These are phyloP conservation scores for Boehmeria nivea DNA, from an alignment of 306 rosid species.

Conservation along the genomic window DNA sequence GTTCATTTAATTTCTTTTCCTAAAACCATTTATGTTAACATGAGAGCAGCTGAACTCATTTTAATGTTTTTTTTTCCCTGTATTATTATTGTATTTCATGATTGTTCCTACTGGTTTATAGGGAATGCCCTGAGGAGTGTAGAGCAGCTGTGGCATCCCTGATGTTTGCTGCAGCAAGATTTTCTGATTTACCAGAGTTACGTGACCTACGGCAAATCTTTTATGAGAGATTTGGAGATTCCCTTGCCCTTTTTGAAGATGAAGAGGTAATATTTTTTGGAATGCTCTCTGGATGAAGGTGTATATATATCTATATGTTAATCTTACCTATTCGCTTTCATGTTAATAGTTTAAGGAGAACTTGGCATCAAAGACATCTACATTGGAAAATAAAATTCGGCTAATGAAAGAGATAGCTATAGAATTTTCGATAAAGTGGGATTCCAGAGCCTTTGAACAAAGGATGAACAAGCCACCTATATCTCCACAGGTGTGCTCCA, in stretches of 20 bases:
- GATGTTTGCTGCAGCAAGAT: conserved; percentile 85
- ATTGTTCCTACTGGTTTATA: conserved; percentile 21
- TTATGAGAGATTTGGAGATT: conserved; percentile 67
- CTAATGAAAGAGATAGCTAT: conserved; percentile 68
- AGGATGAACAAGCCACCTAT: conserved; percentile 65
- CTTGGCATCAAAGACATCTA: conserved; percentile 53
- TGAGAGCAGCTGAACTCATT: neutral
- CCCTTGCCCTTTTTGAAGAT: conserved; percentile 56
- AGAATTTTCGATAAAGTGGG: conserved; percentile 85
- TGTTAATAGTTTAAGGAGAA: conserved; percentile 65
- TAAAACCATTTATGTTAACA: neutral
- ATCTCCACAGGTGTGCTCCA: conserved; percentile 42
- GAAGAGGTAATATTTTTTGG: conserved; percentile 41
- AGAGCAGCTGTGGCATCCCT: conserved; percentile 71
- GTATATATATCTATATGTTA: conserved; percentile 6
- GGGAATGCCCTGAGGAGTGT: conserved; percentile 95
- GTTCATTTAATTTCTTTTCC: conserved; percentile 10
- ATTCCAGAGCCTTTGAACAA: conserved; percentile 64
- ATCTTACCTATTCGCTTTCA: conserved; percentile 27
- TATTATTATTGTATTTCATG: too few relatives aligned
- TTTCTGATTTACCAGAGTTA: conserved; percentile 93
- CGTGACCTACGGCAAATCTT: conserved; percentile 81
- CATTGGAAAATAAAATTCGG: conserved; percentile 67
- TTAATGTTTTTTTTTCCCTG: conserved; percentile 14
- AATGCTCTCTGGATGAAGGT: conserved; percentile 8